Percentiles rank a stretch among this genome's conserved stretches.
phyloP scores from a whole-genome alignment of 441 rosid species.

The Corymbia calophylla region DNA sequence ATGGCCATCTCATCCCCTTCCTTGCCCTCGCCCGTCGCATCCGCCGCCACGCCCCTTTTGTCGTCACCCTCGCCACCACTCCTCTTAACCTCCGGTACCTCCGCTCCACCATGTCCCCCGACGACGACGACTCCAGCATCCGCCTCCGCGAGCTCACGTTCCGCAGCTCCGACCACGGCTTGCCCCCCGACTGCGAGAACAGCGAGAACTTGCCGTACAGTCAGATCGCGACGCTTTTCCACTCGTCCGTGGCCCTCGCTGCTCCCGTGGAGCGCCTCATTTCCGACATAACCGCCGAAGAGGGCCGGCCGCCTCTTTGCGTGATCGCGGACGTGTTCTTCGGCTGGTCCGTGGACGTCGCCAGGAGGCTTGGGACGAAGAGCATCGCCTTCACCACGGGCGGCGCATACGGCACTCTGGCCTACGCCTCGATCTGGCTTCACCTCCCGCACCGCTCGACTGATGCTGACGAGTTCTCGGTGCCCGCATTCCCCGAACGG shows the following conservation, averaged over 20 bases:
- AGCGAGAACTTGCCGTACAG: not conserved
- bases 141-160: not conserved
- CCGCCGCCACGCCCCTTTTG: not conserved
- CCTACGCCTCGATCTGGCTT: not conserved
- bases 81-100: not conserved
- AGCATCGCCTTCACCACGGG: not conserved
- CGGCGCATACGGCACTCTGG: not conserved
- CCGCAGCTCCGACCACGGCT: not conserved
- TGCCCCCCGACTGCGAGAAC: not conserved
- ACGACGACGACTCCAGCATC: not conserved
- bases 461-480: not conserved
- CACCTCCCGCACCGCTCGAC: not conserved
- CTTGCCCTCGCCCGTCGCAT: not conserved
- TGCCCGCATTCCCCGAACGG: constrained; percentile 8
- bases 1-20: not conserved
- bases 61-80: not conserved
- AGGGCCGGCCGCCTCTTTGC: not conserved
- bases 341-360: not conserved
- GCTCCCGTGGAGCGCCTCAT: not conserved
- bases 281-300: not conserved
- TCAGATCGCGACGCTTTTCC: not conserved
- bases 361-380: not conserved
- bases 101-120: not conserved
- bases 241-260: not conserved
- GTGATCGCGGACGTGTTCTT: not conserved